Evolutionary conservation across 83 land plant genomes (phyloP).

Genomic region (Picea engelmannii): DNA sequence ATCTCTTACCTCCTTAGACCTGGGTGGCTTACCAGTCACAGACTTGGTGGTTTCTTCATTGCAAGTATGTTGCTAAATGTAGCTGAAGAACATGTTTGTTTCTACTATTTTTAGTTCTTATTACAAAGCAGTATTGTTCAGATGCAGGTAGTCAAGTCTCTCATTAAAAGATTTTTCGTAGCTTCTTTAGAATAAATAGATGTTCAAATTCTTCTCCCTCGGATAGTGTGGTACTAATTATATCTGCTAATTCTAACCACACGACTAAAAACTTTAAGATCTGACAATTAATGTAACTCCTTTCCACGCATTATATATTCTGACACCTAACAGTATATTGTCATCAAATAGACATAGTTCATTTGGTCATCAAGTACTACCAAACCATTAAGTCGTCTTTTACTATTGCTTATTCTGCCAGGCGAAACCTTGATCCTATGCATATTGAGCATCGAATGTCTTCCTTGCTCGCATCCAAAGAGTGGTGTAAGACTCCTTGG

Average conservation of each 20-base stretch:
- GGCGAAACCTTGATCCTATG: too few species aligned
- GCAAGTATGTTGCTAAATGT: conserved; percentile 48
- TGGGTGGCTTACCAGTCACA: conserved; percentile 91
- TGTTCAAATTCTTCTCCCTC: too few species aligned
- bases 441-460: too few species aligned
- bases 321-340: neutral
- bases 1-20: conserved; percentile 57
- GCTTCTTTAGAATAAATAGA: too few species aligned
- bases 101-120: conserved; percentile 8
- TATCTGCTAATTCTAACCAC: neutral
- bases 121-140: neutral
- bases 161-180: neutral
- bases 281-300: neutral
- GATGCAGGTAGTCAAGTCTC: neutral
- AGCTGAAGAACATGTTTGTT: neutral
- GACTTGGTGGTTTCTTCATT: conserved; percentile 68
- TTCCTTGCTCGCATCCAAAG: too few species aligned
- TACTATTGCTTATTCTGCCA: too few species aligned
- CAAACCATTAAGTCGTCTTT: too few species aligned
- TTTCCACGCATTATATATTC: neutral
- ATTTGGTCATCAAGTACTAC: too few species aligned
- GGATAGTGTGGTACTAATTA: too few species aligned
- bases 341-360: too few species aligned
- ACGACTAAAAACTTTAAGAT: neutral
- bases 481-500: too few species aligned